Conservation (phyloP, 768 basidiomycete genomes). For the Amanita rimosa region DNA sequence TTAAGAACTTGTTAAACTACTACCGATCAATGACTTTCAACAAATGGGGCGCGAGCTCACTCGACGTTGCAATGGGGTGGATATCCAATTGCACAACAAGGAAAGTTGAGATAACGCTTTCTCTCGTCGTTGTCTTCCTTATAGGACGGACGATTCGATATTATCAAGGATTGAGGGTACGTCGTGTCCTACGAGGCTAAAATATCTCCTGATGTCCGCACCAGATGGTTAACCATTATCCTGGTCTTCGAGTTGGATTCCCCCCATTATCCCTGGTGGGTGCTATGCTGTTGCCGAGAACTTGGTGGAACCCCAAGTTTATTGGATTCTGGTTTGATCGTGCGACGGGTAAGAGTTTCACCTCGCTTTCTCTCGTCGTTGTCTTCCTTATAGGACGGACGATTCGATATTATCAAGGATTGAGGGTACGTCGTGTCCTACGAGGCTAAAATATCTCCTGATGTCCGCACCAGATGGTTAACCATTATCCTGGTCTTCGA, state of each 20-base stretch:
- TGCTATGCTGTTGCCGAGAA: slow-evolving; percentile 20
- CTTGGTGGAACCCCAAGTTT: slow-evolving; percentile 32
- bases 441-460: background rate
- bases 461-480: slow-evolving; percentile 19
- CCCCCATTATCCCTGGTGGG: slow-evolving; percentile 28
- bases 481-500: slow-evolving; percentile 26
- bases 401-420: slow-evolving; percentile 17
- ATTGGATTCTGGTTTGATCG: slow-evolving; percentile 26
- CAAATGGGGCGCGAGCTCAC: background rate
- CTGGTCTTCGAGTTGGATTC: slow-evolving; percentile 30
- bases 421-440: slow-evolving; percentile 16
- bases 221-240: slow-evolving; percentile 24
- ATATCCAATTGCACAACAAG: background rate
- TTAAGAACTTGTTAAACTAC: too few relatives aligned
- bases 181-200: background rate
- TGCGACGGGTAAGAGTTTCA: slow-evolving; percentile 19
- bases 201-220: background rate
- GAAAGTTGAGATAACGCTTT: background rate
- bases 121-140: slow-evolving; percentile 14
- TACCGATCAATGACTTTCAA: background rate
- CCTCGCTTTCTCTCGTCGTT: slow-evolving; percentile 6
- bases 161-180: slow-evolving; percentile 19
- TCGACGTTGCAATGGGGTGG: background rate
- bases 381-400: slow-evolving; percentile 21
- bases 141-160: slow-evolving; percentile 21